Conservation (phyloP, 1,284 basidiomycete genomes). For the Peniophora sp. region DNA sequence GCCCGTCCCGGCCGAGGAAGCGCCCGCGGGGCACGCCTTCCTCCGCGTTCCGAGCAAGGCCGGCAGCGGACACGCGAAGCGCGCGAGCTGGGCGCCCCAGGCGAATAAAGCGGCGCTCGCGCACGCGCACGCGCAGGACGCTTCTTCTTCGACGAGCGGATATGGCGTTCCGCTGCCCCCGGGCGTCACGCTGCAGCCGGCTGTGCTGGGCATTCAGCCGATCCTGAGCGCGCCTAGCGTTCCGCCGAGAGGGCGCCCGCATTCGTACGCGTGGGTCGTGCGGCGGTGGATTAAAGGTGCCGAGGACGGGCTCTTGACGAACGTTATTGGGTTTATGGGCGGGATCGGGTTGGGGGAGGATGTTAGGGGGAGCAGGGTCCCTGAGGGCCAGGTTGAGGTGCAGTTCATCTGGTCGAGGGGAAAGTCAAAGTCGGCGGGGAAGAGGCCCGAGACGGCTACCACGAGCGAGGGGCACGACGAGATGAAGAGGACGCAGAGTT, state of each 20-base stretch:
- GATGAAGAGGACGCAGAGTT: no score
- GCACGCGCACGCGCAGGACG: neutral
- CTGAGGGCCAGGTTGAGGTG: slow-evolving; percentile 42
- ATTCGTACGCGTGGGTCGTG: slow-evolving; percentile 78
- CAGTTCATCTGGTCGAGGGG: slow-evolving; percentile 69
- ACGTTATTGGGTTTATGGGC: slow-evolving; percentile 29
- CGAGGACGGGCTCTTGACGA: slow-evolving; percentile 27
- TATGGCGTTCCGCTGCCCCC: slow-evolving; percentile 4
- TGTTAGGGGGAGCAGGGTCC: slow-evolving; percentile 6
- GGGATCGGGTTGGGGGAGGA: slow-evolving; percentile 13
- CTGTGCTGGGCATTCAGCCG: slow-evolving; percentile 60
- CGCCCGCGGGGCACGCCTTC: neutral
- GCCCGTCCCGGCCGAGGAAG: neutral
- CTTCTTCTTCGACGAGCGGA: neutral
- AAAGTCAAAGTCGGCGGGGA: slow-evolving; percentile 23
- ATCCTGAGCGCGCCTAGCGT: slow-evolving; percentile 32
- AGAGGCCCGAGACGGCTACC: slow-evolving; percentile 15
- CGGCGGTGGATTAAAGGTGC: slow-evolving; percentile 69
- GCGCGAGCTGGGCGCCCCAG: neutral
- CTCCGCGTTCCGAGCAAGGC: neutral
- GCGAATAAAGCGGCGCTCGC: neutral
- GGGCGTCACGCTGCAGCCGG: slow-evolving; percentile 30
- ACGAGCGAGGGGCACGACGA: slow-evolving; percentile 6
- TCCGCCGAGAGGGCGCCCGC: slow-evolving; percentile 38
- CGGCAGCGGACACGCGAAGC: neutral